Conservation (phyloP, 2,329 filamentous ascomycete species). For the Exophiala bonariae region DNA sequence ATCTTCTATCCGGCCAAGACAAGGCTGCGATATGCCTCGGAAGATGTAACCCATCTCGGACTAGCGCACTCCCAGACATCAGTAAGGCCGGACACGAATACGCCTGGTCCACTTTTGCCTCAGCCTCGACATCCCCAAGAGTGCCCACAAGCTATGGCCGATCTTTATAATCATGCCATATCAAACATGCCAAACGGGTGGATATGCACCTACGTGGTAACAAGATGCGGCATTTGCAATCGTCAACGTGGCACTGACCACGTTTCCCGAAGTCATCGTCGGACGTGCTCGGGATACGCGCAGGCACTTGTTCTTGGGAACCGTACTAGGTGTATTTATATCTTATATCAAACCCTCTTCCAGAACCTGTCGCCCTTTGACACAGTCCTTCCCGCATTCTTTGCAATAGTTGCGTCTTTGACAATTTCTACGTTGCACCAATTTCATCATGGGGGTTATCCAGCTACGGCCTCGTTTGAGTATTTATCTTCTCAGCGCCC, state of each 20-base stretch:
- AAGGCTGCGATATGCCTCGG: too few species aligned
- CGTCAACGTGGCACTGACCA: background rate
- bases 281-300: background rate
- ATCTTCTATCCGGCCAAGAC: too few species aligned
- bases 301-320: background rate
- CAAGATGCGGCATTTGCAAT: background rate
- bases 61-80: too few species aligned
- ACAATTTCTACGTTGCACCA: background rate
- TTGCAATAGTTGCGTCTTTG: background rate
- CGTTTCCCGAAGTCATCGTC: background rate
- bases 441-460: background rate
- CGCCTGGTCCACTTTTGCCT: too few species aligned
- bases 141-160: background rate
- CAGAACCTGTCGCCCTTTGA: background rate
- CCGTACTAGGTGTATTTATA: background rate
- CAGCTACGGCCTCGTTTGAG: background rate
- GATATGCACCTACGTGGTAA: background rate
- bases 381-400: background rate
- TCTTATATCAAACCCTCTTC: background rate
- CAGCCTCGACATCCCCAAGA: constrained; percentile 1
- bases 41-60: too few species aligned
- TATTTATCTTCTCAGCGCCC: background rate
- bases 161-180: background rate
- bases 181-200: background rate
- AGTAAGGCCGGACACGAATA: too few species aligned